Evolutionary conservation across 2,329 filamentous ascomycete genomes (phyloP).

Genomic region (Fusarium sp.): DNA sequence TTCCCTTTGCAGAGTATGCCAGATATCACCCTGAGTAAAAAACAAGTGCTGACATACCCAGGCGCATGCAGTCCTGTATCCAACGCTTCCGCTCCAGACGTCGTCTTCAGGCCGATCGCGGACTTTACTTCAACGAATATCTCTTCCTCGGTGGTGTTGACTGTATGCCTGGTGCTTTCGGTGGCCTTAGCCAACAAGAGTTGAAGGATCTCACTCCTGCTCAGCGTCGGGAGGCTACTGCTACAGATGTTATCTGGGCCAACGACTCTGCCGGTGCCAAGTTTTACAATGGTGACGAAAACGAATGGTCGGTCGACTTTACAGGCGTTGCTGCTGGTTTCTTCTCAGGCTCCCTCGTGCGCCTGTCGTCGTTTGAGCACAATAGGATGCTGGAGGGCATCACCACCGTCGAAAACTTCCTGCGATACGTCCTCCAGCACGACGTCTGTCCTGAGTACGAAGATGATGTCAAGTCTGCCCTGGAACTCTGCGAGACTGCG

Average conservation of each 20-base stretch:
- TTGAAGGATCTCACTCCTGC: conserved; percentile 65
- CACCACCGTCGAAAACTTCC: conserved; percentile 83
- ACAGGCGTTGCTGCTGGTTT: conserved; percentile 81
- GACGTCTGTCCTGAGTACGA: conserved; percentile 86
- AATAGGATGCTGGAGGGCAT: conserved; percentile 68
- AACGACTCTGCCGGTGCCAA: conserved; percentile 56
- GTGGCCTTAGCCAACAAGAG: conserved; percentile 70
- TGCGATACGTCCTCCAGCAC: conserved; percentile 87
- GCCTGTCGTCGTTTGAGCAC: conserved; percentile 67
- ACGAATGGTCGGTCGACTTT: conserved; percentile 86
- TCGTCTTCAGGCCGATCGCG: conserved; percentile 74
- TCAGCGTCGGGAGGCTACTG: conserved; percentile 73
- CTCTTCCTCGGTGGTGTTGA: conserved; percentile 87
- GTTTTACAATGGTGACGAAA: conserved; percentile 65
- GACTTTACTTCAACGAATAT: conserved; percentile 80
- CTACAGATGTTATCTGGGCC: conserved; percentile 69
- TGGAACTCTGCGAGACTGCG: conserved; percentile 74
- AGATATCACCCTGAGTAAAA: background rate
- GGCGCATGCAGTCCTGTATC: conserved; percentile 87
- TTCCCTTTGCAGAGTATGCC: conserved; percentile 68
- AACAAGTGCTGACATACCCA: conserved; percentile 50
- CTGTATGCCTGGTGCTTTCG: conserved; percentile 67
- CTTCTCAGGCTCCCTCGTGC: conserved; percentile 72
- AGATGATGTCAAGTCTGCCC: conserved; percentile 74
- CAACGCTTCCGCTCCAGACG: conserved; percentile 83